Base-by-base conservation (phyloP, 805 yeast species). In the Pichia paraexigua region DNA sequence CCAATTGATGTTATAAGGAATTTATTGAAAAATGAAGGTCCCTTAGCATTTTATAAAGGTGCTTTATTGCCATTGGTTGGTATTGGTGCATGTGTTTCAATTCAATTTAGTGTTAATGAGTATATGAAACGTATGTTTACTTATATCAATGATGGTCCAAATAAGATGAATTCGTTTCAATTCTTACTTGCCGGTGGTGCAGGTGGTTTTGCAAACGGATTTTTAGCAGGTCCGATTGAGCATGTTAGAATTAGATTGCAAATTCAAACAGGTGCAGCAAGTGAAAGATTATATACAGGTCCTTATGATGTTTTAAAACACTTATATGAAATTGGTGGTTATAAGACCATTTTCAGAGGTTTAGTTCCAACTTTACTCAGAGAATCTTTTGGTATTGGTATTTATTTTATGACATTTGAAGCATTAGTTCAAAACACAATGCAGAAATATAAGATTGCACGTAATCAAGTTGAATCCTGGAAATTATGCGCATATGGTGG, bases 51-150 rank as follows among this genome's bases (percentile, higher is more conserved):
- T 63, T 94, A 94, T 67, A 83, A 95, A 68, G 99, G 99, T 37
- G 90, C 97, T 1, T 62, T 90, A 59, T 91, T 97, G 1, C 99
- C 99, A 21, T 74, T 94, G 59, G 67, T 92, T 37, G 99, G 99
- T 13, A 88, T 92, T n/a, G 99, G 99, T 48, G 96, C 96, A 0
- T 91, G 97, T 74, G 97, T 94, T 13, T 87, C 96, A 10, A 87
- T 92, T 41, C 99, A 94, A 69, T 94, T 94, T 64, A 94, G 96
- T 45, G 95, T 89, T 39, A 91, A 91, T 63, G 98, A 94, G 67
- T 85, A 77, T 62, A 89, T 92, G 96, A 94, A 94, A 70, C 76
- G 97, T 61, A 71, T 75, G 54, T 90, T 86, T 63, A 67, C 63
- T 44, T 71, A 71, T 47, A 64, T 64, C 22, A 76, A 77, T 56